Percentiles rank a stretch among this genome's conserved stretches.
phyloP scores from a whole-genome alignment of 2,329 filamentous ascomycete species.

The Curvularia sp. region DNA sequence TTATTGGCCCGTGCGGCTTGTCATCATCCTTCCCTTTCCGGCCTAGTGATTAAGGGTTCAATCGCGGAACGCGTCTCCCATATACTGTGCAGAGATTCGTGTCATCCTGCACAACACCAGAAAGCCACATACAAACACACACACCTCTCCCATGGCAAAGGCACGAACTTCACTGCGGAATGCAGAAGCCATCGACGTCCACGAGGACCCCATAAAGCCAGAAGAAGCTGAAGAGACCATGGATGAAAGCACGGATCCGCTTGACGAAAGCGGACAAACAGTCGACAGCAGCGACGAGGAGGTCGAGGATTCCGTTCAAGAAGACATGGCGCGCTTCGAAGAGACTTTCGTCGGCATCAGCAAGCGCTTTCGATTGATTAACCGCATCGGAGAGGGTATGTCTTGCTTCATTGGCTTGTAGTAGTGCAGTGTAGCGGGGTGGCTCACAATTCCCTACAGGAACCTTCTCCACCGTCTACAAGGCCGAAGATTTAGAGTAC shows the following conservation, averaged over 20 bases:
- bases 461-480: conserved; percentile 98
- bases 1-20: conserved; percentile 22
- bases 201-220: conserved; percentile 42
- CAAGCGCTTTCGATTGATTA: conserved; percentile 86
- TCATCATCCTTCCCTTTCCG: conserved; percentile 25
- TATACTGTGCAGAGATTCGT: conserved; percentile 15
- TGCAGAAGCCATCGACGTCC: conserved; percentile 37
- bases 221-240: conserved; percentile 52
- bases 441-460: conserved; percentile 61
- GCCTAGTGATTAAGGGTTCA: conserved; percentile 20
- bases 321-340: conserved; percentile 88
- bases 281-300: conserved; percentile 60
- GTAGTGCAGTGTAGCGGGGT: conserved; percentile 36
- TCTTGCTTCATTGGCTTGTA: conserved; percentile 31
- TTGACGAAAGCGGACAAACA: conserved; percentile 60
- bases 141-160: conserved; percentile 38
- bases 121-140: conserved; percentile 13
- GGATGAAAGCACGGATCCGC: conserved; percentile 58
- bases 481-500: conserved; percentile 91
- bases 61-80: conserved; percentile 17
- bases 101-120: conserved; percentile 21
- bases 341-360: conserved; percentile 83
- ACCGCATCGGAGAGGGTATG: conserved; percentile 93
- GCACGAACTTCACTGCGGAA: conserved; percentile 38
- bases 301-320: conserved; percentile 72